Conservation (phyloP, 2,329 filamentous ascomycete species). For the Lasiodiplodia hormozganensis region DNA sequence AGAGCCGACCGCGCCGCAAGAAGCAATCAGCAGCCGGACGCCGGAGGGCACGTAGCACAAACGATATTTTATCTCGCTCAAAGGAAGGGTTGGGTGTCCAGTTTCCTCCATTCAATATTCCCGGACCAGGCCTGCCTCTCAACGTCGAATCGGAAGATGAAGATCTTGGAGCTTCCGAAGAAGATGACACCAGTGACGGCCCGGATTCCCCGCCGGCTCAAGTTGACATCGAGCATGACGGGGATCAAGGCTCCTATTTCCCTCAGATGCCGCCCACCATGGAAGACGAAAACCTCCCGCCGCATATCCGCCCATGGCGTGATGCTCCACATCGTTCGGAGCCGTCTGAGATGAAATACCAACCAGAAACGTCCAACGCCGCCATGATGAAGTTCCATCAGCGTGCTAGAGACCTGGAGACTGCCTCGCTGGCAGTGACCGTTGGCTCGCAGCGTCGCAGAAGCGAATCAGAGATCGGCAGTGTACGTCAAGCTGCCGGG, state of each 20-base stretch:
- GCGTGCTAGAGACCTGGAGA: slow-evolving; percentile 60
- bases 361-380: slow-evolving; percentile 61
- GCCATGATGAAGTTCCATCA: slow-evolving; percentile 62
- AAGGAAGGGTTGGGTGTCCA: slow-evolving; percentile 40
- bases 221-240: slow-evolving; percentile 7
- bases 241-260: slow-evolving; percentile 40
- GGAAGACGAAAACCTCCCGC: slow-evolving; percentile 7
- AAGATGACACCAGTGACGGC: slow-evolving; percentile 31
- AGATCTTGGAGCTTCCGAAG: slow-evolving; percentile 40
- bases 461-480: slow-evolving; percentile 69
- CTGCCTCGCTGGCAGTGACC: slow-evolving; percentile 67
- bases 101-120: slow-evolving; percentile 48
- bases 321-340: slow-evolving; percentile 50
- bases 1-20: slow-evolving; percentile 10
- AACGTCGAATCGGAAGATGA: slow-evolving; percentile 47
- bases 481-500: slow-evolving; percentile 63
- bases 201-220: slow-evolving; percentile 46
- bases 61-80: slow-evolving; percentile 39
- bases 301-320: slow-evolving; percentile 55
- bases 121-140: slow-evolving; percentile 58
- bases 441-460: slow-evolving; percentile 71
- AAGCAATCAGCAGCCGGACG: slow-evolving; percentile 42
- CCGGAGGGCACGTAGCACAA: slow-evolving; percentile 57
- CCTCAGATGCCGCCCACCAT: slow-evolving; percentile 29
- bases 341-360: slow-evolving; percentile 45